Base-by-base conservation (phyloP, 2,329 filamentous ascomycete species). In the Fusarium kyushuense region DNA sequence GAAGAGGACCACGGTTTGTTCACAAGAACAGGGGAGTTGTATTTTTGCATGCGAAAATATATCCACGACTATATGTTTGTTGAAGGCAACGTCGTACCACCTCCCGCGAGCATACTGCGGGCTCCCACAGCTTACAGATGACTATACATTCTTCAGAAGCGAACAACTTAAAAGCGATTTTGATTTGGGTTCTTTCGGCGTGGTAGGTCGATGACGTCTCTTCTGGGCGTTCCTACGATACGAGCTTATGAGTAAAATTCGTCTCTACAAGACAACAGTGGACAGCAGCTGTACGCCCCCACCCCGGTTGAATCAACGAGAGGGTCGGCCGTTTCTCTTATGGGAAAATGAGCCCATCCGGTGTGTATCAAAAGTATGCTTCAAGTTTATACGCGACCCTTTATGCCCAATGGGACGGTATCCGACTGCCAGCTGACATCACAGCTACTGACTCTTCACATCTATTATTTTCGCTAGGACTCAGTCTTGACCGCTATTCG, bases 61-160 rank as follows among this genome's bases (percentile, higher is more conserved):
- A 53, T 63, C 8, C 23, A 41, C 38, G 53, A 64, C 30, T 64
- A 64, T 29, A 14, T 64, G 38, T 23, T 12, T 64, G 38, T 23
- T 12, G 3, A 64, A 64, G 32, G 53, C 62, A 9, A 51, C 21
- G 3, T 48, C 43, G 11, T 19, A 25, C 25, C 40, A 32, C 16
- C 25, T 55, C 9, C 49, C 23, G 11, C 43, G 11, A 29, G 38
- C 33, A 46, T 56, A 62, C 23, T 45, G 17, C n/a, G 4, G 16
- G 10, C 8, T 62, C 19, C 30, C 21, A 5, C 1, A 3, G 14
- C 6, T 38, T n/a, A 3, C 5, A 5, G 7, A 9, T 2, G 25
- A 17, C 7, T 3, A 11, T 9, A 32, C 25, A 10, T 21, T 3
- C 13, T 32, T 30, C 21, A 17, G n/a, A 11, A 3, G 3, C 16